phyloP scores from a whole-genome alignment of 768 basidiomycete genomes.

The Russula brevipes region DNA sequence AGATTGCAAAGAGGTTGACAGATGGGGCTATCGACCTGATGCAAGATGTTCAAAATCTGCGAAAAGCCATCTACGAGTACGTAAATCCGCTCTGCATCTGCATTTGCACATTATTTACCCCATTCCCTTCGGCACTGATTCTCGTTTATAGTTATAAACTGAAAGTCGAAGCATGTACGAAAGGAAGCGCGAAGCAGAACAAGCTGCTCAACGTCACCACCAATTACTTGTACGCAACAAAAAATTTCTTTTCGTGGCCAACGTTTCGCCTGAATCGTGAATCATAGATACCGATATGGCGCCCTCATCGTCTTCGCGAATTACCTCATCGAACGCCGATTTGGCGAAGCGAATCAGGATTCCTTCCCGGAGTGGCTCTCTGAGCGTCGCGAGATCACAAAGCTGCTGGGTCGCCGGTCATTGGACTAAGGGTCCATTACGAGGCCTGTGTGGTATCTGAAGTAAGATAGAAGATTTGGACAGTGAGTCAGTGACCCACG shows the following conservation, averaged over 20 bases:
- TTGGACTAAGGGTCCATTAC: slow-evolving; percentile 45
- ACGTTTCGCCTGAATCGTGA: not conserved
- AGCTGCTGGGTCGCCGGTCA: slow-evolving; percentile 60
- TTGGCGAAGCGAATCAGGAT: slow-evolving; percentile 36
- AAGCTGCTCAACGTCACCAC: slow-evolving; percentile 72
- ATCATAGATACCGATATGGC: slow-evolving; percentile 74
- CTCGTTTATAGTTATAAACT: slow-evolving; percentile 69
- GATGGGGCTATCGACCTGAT: slow-evolving; percentile 87
- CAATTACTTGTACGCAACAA: slow-evolving; percentile 71
- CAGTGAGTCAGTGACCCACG: not conserved
- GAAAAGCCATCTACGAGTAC: slow-evolving; percentile 93
- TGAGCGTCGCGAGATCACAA: slow-evolving; percentile 81
- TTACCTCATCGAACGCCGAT: slow-evolving; percentile 73
- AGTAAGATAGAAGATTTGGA: not conserved
- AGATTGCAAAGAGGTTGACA: slow-evolving; percentile 84
- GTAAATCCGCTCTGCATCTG: slow-evolving; percentile 29
- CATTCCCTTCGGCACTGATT: not conserved
- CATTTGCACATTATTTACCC: no score
- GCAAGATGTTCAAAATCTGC: slow-evolving; percentile 95
- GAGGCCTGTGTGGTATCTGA: not conserved
- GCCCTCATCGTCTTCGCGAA: slow-evolving; percentile 92
- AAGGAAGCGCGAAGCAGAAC: slow-evolving; percentile 68
- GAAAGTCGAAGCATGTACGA: slow-evolving; percentile 78
- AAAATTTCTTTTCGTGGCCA: not conserved
- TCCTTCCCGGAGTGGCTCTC: slow-evolving; percentile 81